A percentile compares a stretch with the other conserved stretches of the same genome.
These are phyloP conservation scores for Arachis stenosperma DNA, from an alignment of 306 rosid species.

Conservation along the genomic window DNA sequence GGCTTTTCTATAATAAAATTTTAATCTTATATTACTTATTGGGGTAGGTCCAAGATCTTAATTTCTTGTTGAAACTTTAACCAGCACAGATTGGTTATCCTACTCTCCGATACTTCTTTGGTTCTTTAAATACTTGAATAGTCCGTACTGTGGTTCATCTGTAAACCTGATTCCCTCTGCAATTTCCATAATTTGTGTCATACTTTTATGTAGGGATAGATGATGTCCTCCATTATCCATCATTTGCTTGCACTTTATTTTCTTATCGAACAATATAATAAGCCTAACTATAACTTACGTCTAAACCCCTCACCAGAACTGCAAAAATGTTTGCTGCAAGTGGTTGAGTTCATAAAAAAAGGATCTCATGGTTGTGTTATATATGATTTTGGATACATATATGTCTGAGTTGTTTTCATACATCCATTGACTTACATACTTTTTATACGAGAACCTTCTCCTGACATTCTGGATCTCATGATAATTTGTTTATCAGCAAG, in stretches of 20 bases:
- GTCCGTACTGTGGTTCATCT: background rate
- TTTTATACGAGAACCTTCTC: slow-evolving; percentile 35
- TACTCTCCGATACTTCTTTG: background rate
- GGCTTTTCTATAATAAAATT: no score
- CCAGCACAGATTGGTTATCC: background rate
- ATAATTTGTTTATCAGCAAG: slow-evolving; percentile 58
- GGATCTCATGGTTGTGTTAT: slow-evolving; percentile 1
- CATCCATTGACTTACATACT: slow-evolving; percentile 11
- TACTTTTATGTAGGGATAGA: background rate
- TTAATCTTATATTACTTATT: background rate
- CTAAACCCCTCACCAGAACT: background rate
- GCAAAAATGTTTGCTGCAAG: background rate
- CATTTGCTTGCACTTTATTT: background rate
- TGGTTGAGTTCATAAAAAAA: background rate
- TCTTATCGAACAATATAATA: no score
- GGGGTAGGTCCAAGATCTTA: background rate
- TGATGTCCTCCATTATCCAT: background rate
- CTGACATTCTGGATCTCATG: slow-evolving; percentile 35
- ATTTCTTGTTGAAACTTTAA: background rate
- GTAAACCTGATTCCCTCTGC: background rate
- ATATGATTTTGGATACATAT: slow-evolving; percentile 7
- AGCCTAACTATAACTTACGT: background rate
- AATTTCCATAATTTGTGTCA: background rate
- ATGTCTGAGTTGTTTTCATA: background rate
- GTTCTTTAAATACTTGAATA: no score